phyloP scores from a whole-genome alignment of 2,329 filamentous ascomycete genomes.

The Trichoderma breve region DNA sequence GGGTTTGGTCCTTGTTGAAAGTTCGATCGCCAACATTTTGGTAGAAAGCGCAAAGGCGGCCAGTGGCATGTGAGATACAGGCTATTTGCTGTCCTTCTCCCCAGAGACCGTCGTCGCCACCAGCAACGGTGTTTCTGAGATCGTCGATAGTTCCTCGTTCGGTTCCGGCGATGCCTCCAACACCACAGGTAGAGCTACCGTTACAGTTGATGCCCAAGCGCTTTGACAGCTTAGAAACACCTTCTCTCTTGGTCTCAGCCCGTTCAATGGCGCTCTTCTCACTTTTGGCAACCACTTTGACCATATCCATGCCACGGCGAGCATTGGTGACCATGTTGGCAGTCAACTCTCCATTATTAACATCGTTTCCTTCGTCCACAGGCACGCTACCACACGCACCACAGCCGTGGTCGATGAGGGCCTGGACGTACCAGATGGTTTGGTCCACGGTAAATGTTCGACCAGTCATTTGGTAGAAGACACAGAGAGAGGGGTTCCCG shows the following conservation, averaged over 20 bases:
- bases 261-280: no score
- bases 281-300: no score
- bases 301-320: no score
- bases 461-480: no score
- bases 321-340: no score
- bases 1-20: constrained; percentile 19
- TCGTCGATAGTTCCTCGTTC: not conserved
- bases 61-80: constrained; percentile 17
- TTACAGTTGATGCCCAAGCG: not conserved
- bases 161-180: not conserved
- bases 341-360: no score
- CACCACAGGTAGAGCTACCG: not conserved
- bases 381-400: no score
- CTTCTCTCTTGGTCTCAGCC: not conserved
- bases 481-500: no score
- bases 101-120: not conserved
- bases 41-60: constrained; percentile 19
- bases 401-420: no score
- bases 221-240: not conserved
- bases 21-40: constrained; percentile 19
- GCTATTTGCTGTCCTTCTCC: constrained; percentile 17
- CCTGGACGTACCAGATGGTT: no score
- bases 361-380: no score
- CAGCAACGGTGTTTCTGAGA: not conserved
- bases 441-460: no score